Base-by-base conservation (phyloP, 164 flowering plant species). In the Litsea cubeba region DNA sequence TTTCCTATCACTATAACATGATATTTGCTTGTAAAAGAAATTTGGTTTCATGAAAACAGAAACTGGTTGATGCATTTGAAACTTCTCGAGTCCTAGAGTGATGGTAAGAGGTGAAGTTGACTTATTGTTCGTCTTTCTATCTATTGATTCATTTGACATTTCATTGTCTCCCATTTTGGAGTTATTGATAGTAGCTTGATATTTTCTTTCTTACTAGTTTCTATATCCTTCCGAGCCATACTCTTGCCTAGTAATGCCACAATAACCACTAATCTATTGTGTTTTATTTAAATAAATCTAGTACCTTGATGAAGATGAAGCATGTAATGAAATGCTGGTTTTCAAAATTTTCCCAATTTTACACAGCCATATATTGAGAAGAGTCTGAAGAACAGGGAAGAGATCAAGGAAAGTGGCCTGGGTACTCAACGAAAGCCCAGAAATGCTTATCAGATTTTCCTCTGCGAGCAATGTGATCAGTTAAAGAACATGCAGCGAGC, bases 281-380 rank as follows among this genome's bases (percentile, higher is more conserved):
- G 46, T 54, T 54, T 54, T 20, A 4, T 54, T 54, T 15, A 54
- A 54, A 54, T 14, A 54, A 54, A 54, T 54, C 60, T 54, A 54
- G 60, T 54, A 54, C 17, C 17, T 54, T 54, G 58, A 54, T 54
- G 60, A 30, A 18, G 5, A 26, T 66, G 69, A 15, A 66, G 35
- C 17, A 5, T 66, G n/a, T 30, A 32, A 25, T 22, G 35, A 24
- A 25, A 54, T 54, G 60, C 60, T 54, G 12, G 60, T 14, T 17
- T 12, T 17, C 60, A 54, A 40, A 40, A 40, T 54, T 14, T 54
- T 54, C n/a, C 20, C 60, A 17, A 54, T 54, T 54, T 54, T 54
- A 54, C n/a, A 54, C 82, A 85, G 88, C 88, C 88, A 69, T 85
- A 82, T 40, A 62, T 83, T 1, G 85, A 83, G 69, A 81, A 76